Evolutionary conservation across 345 rosid species (phyloP), one percentile per base, ranked within the genome.

Genomic region (Ceriops zippeliana): DNA sequence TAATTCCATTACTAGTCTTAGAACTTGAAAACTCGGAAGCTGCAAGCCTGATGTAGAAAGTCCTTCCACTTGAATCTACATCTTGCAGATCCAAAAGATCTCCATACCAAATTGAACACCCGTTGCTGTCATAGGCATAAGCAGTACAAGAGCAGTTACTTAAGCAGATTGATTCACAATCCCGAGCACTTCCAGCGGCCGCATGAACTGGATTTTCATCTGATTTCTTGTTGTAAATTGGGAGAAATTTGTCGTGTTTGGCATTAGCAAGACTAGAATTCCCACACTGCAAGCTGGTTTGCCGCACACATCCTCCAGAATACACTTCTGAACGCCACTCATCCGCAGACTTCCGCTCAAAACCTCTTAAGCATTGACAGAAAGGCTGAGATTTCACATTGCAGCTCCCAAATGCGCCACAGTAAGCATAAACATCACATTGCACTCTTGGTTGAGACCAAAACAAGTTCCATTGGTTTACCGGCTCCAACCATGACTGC

Each of bases 321-420:
- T 42, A 42, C n/a, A 19, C 35, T 31, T 15, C 67, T 62, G 62
- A 30, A 16, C 3, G 19, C 85, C 81, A 79, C n/a, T 71, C 70
- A 0, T 42, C 13, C 19, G 26, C 37, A 1, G 74, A 70, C 10
- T 58, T 62, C 8, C 79, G 79, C 22, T 15, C 22, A 61, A 82
- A 82, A 35, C 83, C 81, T 3, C 1, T n/a, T 66, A 73, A 35
- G 46, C 85, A 82, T 21, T 7, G 2, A 63, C 83, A 79, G 34
- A 62, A 42, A 27, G 66, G 32, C 20, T 1, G 2, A 4, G 62
- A 31, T 2, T 38, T 19, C 53, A 47, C 71, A 24, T 46, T 58
- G 65, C 83, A 78, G 31, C 9, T 38, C 28, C 73, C 73, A 53
- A 70, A 68, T 62, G 72, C 61, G 27, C 83, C 84, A 52, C 75